These are phyloP conservation scores for Dispira simplex DNA, from an alignment of 192 early-diverging fungal genomes.

Conservation along the genomic window DNA sequence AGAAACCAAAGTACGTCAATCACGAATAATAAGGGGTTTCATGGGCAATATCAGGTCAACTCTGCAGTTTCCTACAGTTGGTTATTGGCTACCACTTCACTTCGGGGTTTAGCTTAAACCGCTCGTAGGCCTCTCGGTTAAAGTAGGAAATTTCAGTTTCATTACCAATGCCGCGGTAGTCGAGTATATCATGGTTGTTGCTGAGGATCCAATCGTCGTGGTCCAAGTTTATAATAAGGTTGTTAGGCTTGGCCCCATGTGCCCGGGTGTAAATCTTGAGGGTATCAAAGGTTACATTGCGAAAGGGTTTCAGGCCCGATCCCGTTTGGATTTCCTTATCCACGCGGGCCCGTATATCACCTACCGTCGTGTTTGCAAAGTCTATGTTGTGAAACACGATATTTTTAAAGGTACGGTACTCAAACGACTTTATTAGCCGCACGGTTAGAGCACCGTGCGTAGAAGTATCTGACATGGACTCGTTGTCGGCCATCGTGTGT, in stretches of 20 bases:
- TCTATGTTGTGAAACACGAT: conserved; percentile 55
- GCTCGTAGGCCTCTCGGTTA: not conserved
- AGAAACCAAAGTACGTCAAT: too few species aligned
- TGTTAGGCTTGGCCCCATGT: conserved; percentile 10
- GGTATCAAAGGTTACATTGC: conserved; percentile 8
- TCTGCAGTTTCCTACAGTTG: too few species aligned
- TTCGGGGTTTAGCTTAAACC: not conserved
- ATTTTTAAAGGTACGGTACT: conserved; percentile 76
- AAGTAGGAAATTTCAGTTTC: not conserved
- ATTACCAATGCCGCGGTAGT: not conserved
- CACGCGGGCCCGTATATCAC: conserved; percentile 20
- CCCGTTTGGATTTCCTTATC: conserved; percentile 3
- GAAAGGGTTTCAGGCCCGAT: conserved; percentile 7
- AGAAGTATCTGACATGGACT: too few species aligned
- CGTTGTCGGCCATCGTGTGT: too few species aligned
- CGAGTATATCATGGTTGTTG: conserved; percentile 9
- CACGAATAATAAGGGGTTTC: too few species aligned
- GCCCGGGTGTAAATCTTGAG: conserved; percentile 12
- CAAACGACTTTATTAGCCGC: conserved; percentile 79
- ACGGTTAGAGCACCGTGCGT: conserved; percentile 39
- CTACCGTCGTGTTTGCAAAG: conserved; percentile 42
- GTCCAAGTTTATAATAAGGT: conserved; percentile 7
- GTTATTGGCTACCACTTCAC: not conserved
- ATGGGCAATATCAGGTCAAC: too few species aligned
- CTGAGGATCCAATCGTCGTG: conserved; percentile 4